Evolutionary conservation across 345 rosid species (phyloP).

Genomic region (Pistacia integerrima): DNA sequence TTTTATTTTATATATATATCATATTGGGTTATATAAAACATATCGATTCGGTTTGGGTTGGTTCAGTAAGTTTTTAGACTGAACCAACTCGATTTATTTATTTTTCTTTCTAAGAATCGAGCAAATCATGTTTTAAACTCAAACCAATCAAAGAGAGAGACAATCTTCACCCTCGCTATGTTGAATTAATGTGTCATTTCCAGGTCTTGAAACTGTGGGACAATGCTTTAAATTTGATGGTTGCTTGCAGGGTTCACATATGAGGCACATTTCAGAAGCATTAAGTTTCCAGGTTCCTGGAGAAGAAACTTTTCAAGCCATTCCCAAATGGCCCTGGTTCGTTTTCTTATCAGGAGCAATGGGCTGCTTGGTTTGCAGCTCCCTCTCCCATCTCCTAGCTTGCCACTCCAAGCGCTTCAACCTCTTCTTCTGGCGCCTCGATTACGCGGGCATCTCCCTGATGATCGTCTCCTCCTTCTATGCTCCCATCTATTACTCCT

Average conservation of each 20-base stretch:
- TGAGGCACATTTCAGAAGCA: conserved; percentile 34
- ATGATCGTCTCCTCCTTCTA: conserved; percentile 92
- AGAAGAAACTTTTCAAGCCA: conserved; percentile 30
- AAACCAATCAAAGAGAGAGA: too few species aligned
- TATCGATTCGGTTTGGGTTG: too few species aligned
- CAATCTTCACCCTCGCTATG: too few species aligned
- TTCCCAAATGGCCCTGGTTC: conserved; percentile 92
- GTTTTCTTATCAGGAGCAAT: conserved; percentile 83
- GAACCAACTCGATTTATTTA: too few species aligned
- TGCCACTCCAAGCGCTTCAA: conserved; percentile 75
- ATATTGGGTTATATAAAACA: too few species aligned
- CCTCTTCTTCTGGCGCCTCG: conserved; percentile 93
- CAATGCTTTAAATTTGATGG: neutral
- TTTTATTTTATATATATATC: too few species aligned
- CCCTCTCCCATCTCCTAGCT: conserved; percentile 92
- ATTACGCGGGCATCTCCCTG: conserved; percentile 89
- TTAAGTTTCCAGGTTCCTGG: conserved; percentile 27
- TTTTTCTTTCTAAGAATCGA: too few species aligned
- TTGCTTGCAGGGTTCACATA: conserved; percentile 53
- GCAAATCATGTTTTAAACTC: too few species aligned
- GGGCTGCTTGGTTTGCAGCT: conserved; percentile 83
- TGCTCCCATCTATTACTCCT: conserved; percentile 83
- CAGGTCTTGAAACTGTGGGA: neutral
- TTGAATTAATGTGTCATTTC: neutral
- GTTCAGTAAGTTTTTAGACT: too few species aligned